Evolutionary conservation across 169 alveolate species (phyloP).

Genomic region (Amoebophrya sp.): DNA sequence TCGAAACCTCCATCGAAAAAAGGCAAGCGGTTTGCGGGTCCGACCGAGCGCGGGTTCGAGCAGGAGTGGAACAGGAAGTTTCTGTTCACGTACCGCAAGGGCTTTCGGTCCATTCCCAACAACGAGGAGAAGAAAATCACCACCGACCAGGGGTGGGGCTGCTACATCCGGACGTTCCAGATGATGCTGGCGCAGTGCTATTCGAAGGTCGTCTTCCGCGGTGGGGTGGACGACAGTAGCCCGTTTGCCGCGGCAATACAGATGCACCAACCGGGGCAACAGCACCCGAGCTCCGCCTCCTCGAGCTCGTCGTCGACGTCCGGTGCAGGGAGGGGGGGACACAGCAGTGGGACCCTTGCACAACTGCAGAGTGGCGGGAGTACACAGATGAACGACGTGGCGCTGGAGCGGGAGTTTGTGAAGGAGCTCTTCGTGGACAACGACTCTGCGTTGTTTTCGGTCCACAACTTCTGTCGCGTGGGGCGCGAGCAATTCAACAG

Average conservation of each 20-base stretch:
- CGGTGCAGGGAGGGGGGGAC: no score
- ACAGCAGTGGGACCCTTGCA: no score
- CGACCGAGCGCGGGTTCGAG: not conserved
- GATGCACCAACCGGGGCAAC: no score
- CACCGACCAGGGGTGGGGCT: not conserved
- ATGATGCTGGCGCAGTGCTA: not conserved
- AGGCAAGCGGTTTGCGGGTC: not conserved
- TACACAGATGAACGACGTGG: no score
- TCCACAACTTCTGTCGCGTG: not conserved
- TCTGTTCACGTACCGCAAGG: not conserved
- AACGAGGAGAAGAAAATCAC: not conserved
- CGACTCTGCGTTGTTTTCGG: not conserved
- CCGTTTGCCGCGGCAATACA: no score
- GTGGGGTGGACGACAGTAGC: no score
- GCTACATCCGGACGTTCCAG: conserved; percentile 1
- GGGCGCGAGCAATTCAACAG: not conserved
- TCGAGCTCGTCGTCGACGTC: no score
- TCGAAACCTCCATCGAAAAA: not conserved
- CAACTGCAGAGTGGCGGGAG: no score
- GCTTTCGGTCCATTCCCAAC: not conserved
- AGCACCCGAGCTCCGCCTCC: no score
- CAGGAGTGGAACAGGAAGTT: not conserved
- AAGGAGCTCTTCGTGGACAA: not conserved
- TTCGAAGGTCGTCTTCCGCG: not conserved
- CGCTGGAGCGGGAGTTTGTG: not conserved